Conservation (phyloP, 202 grass and related monocot genomes). For the Eragrostis tef region DNA sequence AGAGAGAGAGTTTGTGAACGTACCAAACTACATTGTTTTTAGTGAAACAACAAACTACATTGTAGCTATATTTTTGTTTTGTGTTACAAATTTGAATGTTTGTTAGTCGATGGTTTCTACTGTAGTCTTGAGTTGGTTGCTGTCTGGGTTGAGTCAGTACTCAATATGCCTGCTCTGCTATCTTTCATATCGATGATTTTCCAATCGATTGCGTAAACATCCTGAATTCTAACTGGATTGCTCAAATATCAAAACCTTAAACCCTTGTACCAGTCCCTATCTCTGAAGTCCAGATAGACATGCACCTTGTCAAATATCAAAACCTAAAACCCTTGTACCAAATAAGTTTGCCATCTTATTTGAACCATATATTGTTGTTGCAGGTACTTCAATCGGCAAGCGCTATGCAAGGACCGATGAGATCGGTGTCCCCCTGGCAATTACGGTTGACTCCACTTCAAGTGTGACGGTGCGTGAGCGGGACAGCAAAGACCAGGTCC, state of each 20-base stretch:
- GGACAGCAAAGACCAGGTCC: slow-evolving; percentile 83
- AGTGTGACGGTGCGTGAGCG: slow-evolving; percentile 77
- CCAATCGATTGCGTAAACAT: neutral
- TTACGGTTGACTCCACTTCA: slow-evolving; percentile 60
- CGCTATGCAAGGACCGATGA: slow-evolving; percentile 86
- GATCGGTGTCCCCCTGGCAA: slow-evolving; percentile 59
- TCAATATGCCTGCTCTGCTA: neutral
- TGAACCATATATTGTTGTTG: slow-evolving; percentile 17
- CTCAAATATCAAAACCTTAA: neutral
- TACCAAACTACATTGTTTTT: neutral
- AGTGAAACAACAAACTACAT: too few species aligned
- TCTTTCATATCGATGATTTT: neutral
- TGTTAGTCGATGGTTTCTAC: neutral
- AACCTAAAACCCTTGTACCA: too few species aligned
- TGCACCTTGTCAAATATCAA: too few species aligned
- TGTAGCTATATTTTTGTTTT: too few species aligned
- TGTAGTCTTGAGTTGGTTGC: neutral
- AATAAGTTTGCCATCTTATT: neutral
- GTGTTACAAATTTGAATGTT: neutral
- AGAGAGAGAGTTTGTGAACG: neutral
- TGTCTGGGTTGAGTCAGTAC: neutral
- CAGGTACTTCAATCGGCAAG: slow-evolving; percentile 90
- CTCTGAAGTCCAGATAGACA: neutral
- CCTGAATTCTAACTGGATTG: neutral
- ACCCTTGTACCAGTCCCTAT: neutral